A percentile compares a stretch with the other conserved stretches of the same genome.
Evolutionary conservation across 768 basidiomycete genomes (phyloP).

Genomic region (Clitopilus hobsonii): DNA sequence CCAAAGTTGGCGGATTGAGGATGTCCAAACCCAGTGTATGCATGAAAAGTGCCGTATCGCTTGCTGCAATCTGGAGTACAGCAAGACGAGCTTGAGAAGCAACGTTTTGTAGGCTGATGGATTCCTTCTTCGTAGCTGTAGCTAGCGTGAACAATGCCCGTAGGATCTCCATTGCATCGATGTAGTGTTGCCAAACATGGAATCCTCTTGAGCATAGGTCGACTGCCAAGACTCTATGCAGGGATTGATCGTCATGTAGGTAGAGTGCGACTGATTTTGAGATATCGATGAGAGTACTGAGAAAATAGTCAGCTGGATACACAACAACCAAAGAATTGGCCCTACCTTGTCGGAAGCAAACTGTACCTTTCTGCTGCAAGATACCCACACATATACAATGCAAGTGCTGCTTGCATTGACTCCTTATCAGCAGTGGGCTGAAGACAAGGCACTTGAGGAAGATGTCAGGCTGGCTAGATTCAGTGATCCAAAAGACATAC

Average conservation of each 20-base stretch:
- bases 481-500: slow-evolving; percentile 33
- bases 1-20: slow-evolving; percentile 65
- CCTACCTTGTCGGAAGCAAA: slow-evolving; percentile 66
- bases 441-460: slow-evolving; percentile 49
- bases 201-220: slow-evolving; percentile 92
- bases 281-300: slow-evolving; percentile 75
- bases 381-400: slow-evolving; percentile 79
- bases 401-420: slow-evolving; percentile 53
- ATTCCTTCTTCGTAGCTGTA: slow-evolving; percentile 67
- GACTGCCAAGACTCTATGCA: slow-evolving; percentile 69
- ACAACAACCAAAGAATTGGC: slow-evolving; percentile 6
- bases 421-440: slow-evolving; percentile 60
- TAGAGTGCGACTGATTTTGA: slow-evolving; percentile 79
- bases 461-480: neutral
- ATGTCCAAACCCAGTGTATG: slow-evolving; percentile 90
- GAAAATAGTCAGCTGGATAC: slow-evolving; percentile 1
- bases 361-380: slow-evolving; percentile 79
- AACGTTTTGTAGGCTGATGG: slow-evolving; percentile 60
- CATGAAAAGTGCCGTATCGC: slow-evolving; percentile 89
- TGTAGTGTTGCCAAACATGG: slow-evolving; percentile 89
- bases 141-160: slow-evolving; percentile 80
- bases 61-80: slow-evolving; percentile 77
- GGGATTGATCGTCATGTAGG: slow-evolving; percentile 67
- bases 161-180: slow-evolving; percentile 85
- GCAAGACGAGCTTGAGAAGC: slow-evolving; percentile 78